Evolutionary conservation across 202 grass and related monocot species (phyloP), one percentile per base, ranked within the genome.

Genomic region (Tripidium arundinaceum): DNA sequence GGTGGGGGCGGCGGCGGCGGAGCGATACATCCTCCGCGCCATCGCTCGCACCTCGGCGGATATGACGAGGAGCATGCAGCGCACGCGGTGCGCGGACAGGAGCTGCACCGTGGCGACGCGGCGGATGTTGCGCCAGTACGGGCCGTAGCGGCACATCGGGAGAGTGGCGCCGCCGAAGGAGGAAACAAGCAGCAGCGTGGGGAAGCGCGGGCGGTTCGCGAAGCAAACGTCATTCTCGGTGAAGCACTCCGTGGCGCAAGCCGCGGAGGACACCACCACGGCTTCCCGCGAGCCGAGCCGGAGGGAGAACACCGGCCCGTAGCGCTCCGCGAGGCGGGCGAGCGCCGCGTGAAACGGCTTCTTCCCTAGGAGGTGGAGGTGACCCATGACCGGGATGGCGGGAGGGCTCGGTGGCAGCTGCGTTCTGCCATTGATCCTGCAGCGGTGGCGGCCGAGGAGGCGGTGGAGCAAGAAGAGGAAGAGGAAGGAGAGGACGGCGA

Each of bases 351-450:
- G 86, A 22, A 84, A 21, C n/a, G 83, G 86, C 28, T 28, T 83
- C 71, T 74, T 83, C 50, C 78, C 34, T 3, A 84, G 0, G 43
- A 86, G 90, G 83, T 92, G 90, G 24, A 92, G 83, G 63, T 92
- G 86, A 22, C 83, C 86, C 5, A 92, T 2, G 22, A 89, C 18
- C 0, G 90, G 83, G 21, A 92, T 9, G 19, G 83, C 63, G 0
- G 60, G 80, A 8, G 86, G 90, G 31, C 75, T 77, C 27, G 86
- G 86, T 7, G 83, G 90, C 0, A 86, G 74, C 57, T 1, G 57
- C 11, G 11, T 2, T 4, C 25, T 18, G 5, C 36, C 29, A 10
- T 55, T 54, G 27, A 0, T 26, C 7, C 14, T 70, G 41, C 12
- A 14, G 13, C 24, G 2, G 61, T 5, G 2, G 59, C 59, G 26